Evolutionary conservation across 805 yeast species (phyloP), one percentile per base, ranked within the genome.

Genomic region (Metschnikowia matae): DNA sequence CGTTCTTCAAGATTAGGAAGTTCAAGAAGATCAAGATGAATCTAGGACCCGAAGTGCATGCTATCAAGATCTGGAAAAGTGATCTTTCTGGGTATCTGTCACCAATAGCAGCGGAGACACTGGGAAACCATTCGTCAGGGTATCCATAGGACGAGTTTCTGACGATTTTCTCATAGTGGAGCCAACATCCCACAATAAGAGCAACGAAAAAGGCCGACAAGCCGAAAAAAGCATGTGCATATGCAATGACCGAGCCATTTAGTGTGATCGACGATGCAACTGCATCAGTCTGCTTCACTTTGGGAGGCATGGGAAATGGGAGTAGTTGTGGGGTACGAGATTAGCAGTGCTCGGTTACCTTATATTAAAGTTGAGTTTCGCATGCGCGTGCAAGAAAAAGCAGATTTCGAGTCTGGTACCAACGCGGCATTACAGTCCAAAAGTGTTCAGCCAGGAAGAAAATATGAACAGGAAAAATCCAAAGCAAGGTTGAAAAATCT

Each of bases 91-190:
- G 99, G 65, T 90, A 94, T 53, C 97, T 70, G 65, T 94, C 99
- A 41, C 99, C 99, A 63, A 94, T 94, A 1, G 99, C 82, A 1
- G 99, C 98, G 35, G 96, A 86, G 2, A 94, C 99, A 62, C 95
- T 85, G 2, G 99, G 99, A 64, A 94, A 92, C 98, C 99, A 94
- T 67, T 94, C 99, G 52, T 91, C 94, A 2, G 99, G 99, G 64
- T 89, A 94, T 1, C 96, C 95, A 63, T 75, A 91, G 55, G 82
- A 81, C 44, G 91, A 87, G 65, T 94, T 94, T 62, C 83, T 76
- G 10, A 94, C 96, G 63, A 94, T 94, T 65, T 94, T 90, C 53
- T 85, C 73, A 69, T 83, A 94, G 68, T 92, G 99, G 23, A 92
- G 75, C 47, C 75, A 74, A 54, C 81, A 81, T 0, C 96, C 97